Conservation (phyloP, 2,329 filamentous ascomycete genomes). For the Aspergillus neotritici region DNA sequence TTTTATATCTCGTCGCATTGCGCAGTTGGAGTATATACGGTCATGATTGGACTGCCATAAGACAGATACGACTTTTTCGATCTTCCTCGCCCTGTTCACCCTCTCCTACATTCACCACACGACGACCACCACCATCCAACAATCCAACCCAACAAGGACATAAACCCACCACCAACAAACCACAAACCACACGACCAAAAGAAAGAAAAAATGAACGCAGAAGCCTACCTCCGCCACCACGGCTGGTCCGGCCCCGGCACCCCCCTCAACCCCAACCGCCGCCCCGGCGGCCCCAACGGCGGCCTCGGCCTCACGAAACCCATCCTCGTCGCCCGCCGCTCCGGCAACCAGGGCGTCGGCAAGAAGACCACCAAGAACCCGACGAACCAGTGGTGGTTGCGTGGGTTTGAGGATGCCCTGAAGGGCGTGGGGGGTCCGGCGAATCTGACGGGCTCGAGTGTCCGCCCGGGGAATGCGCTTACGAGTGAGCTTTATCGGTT, state of each 20-base stretch:
- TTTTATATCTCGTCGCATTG: too few relatives aligned
- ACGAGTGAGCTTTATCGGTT: slow-evolving; percentile 64
- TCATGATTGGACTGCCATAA: background rate
- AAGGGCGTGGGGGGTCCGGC: slow-evolving; percentile 64
- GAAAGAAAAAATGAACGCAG: slow-evolving; percentile 65
- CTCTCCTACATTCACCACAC: too few relatives aligned
- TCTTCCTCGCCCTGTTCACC: too few relatives aligned
- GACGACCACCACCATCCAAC: too few relatives aligned
- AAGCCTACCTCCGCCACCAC: slow-evolving; percentile 74
- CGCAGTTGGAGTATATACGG: background rate
- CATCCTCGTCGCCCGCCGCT: slow-evolving; percentile 74
- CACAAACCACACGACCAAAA: background rate
- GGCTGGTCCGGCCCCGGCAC: slow-evolving; percentile 89
- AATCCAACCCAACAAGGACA: too few relatives aligned
- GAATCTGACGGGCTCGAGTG: slow-evolving; percentile 52
- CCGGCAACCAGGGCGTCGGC: slow-evolving; percentile 75
- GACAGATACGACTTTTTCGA: too few relatives aligned
- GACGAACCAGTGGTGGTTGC: slow-evolving; percentile 92
- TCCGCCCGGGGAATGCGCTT: slow-evolving; percentile 41
- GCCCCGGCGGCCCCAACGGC: slow-evolving; percentile 48
- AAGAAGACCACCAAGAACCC: slow-evolving; percentile 60
- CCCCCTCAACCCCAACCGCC: slow-evolving; percentile 66
- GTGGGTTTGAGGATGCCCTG: slow-evolving; percentile 85
- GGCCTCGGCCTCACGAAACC: slow-evolving; percentile 74
- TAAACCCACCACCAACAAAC: too few relatives aligned